Evolutionary conservation across 345 rosid genomes (phyloP), one percentile per base, ranked within the genome.

Genomic region (Aegle marmelos): DNA sequence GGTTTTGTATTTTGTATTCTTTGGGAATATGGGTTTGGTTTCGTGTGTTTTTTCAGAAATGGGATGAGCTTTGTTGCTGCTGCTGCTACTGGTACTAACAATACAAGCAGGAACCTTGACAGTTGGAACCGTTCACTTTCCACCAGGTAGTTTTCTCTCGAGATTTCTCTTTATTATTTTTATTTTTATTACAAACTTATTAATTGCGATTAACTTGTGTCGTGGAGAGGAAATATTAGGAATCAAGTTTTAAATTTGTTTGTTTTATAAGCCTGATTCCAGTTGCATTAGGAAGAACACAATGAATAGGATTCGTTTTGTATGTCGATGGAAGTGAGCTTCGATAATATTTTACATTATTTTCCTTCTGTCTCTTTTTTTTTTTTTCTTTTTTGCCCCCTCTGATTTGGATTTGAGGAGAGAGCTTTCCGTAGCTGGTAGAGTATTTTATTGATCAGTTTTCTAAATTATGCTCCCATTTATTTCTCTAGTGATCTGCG

Each of bases 91-190:
- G 78, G 57, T 53, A 53, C 53, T 53, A 78, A 45, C 5, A 45
- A 68, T 2, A 87, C 41, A 14, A 79, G 62, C 0, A 89, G 89
- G 90, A 87, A 62, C 17, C 37, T 97, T 76, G 71, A 86, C 79
- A 96, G 98, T 86, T 92, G 98, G 99, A 86, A 91, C 82, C 95
- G 97, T 60, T 86, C 97, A 2, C 97, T 96, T 77, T 96, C 99
- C 73, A 91, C 89, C 85, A 94, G 98, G 99, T 96, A 94, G 95
- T 2, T 33, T 9, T 64, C 50, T 19, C 1, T 50, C 4, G 56
- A 1, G 5, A 22, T 50, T 50, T 50, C 21, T 16, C 2, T 53
- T 53, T 53, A 53, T 53, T 21, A 2, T 34, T 39, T 39, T 3
- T 11, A 8, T 36, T 39, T 31, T 69, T 28, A 3, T 5, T 68